Evolutionary conservation across 1,284 basidiomycete genomes (phyloP), one percentile per base, ranked within the genome.

Genomic region (Pisolithus thermaeus): DNA sequence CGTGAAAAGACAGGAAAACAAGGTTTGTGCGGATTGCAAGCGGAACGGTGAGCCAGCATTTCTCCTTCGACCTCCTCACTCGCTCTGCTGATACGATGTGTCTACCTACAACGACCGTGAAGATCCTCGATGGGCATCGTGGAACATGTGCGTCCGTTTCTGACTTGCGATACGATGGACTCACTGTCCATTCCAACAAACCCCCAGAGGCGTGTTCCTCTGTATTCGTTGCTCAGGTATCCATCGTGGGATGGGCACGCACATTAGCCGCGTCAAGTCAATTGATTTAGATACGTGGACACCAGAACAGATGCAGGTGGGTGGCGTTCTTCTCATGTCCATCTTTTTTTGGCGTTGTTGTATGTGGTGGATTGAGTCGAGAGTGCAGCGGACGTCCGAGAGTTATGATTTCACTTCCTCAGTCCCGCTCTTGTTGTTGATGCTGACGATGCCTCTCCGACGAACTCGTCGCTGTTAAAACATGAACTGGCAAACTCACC

Each of bases 171-270:
- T 32, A n/a, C 22, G 28, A 23, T 20, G 36, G 6, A 45, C 46
- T 56, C 36, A 58, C 42, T 27, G 36, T 28, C n/a, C 6, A 7
- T 22, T 16, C 28, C 16, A 35, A 18, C 23, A 16, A 42, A 23
- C 41, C 8, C 49, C 35, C 58, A 92, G 91, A 28, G 94, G 94
- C 30, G 89, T 93, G 3, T 97, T 92, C 66, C 75, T 97, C 38
- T 99, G 96, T 68, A 98, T 99, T 60, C 83, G 96, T 54, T 99
- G 96, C 72, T 97, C 94, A n/a, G 96, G 96, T 32, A 91, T 98
- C 53, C 96, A 99, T 71, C 87, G 97, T 38, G 88, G 91, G 30
- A 96, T 99, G 92, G 97, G 97, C 56, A 98, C 96, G 0, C 97
- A 99, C 69, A 96, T 97, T 70, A 90, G 89, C 71, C 90, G 89